These are phyloP conservation scores for Mycogone perniciosa DNA, from an alignment of 2,329 filamentous ascomycete species.

Conservation along the genomic window DNA sequence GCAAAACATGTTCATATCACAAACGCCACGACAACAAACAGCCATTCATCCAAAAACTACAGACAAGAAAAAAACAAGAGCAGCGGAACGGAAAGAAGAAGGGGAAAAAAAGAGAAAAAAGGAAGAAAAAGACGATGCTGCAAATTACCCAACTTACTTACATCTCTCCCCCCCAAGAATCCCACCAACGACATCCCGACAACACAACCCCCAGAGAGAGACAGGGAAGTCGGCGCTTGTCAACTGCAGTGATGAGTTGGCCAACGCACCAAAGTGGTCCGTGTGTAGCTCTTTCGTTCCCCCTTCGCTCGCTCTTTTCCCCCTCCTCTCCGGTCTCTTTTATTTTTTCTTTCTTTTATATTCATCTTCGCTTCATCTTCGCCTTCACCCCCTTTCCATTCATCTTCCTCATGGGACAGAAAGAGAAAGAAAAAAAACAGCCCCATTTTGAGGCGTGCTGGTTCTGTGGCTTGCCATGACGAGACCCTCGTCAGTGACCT, in stretches of 20 bases:
- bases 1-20: too few species aligned
- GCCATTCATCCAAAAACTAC: too few species aligned
- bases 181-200: not conserved
- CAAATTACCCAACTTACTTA: too few species aligned
- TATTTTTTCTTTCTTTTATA: not conserved
- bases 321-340: not conserved
- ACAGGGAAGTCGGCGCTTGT: conserved; percentile 25
- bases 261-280: conserved; percentile 37
- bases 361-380: not conserved
- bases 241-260: conserved; percentile 39
- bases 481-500: not conserved
- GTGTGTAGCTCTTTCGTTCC: conserved; percentile 27
- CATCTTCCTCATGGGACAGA: too few species aligned
- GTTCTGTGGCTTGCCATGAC: not conserved
- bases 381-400: not conserved
- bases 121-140: conserved; percentile 2
- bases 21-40: too few species aligned
- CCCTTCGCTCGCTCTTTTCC: conserved; percentile 1
- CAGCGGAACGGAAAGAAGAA: not conserved
- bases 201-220: conserved; percentile 15
- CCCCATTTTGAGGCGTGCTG: too few species aligned
- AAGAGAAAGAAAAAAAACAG: too few species aligned
- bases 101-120: conserved; percentile 5
- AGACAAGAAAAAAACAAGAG: not conserved
- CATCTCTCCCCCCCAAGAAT: too few species aligned